Base-by-base conservation (phyloP, 306 rosid genomes). In the Senna siamea region DNA sequence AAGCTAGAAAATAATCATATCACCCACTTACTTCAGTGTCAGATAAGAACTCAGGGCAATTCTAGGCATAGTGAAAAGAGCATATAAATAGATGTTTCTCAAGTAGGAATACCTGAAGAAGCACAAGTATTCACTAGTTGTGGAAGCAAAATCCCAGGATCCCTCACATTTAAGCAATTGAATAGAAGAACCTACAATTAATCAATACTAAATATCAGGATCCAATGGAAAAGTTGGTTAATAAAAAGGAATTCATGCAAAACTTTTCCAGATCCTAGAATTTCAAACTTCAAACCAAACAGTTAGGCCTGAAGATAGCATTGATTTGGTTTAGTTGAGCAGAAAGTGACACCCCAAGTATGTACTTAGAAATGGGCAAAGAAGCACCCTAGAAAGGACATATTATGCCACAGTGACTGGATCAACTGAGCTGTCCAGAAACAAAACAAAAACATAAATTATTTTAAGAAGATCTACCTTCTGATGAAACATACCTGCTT, bases 121-220 rank as follows among this genome's bases (percentile, higher is more conserved):
- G 89, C 85, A 82, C 92, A 89, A 30, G 83, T 80, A 73, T 76
- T 82, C 51, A 83, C 82, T 41, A 91, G 92, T 62, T 19, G 83
- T 35, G 94, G 90, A 84, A 91, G 88, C 64, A 91, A 82, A 79
- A 84, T 75, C 47, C 77, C 79, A 48, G 97, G 94, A 80, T 89
- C 83, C 83, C 97, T 85, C 81, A 84, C 84, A 65, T 87, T 85
- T 86, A 87, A 87, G 87, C 97, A 91, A 82, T 91, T 91, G 85
- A 91, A 89, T 70, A 91, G 82, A 78, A 91, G 94, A 85, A 91
- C 79, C 97, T 89, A 80, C 78, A 83, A 70, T 40, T 48, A 57
- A 82, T 59, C 69, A 73, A 72, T 60, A 56, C 38, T 56, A 53
- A 15, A 73, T 9, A 56, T 72, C 61, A 79, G 83, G 41, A 74